Conservation (phyloP, 306 rosid species). For the Malus fusca region DNA sequence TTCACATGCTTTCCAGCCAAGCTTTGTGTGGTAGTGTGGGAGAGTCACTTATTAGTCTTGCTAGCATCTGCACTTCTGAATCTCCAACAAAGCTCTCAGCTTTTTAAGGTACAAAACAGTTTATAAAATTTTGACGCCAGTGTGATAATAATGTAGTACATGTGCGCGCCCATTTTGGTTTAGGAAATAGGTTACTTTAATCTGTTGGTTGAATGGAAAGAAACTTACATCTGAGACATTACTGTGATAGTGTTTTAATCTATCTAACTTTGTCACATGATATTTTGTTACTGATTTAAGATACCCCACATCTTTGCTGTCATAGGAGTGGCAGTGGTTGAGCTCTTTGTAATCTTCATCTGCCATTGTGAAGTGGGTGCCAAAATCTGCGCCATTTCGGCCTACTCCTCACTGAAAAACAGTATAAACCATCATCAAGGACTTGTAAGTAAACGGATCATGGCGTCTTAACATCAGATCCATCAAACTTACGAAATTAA, state of each 20-base stretch:
- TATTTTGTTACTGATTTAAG: too few relatives aligned
- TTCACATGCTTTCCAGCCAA: neutral
- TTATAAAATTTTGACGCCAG: too few relatives aligned
- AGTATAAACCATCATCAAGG: neutral
- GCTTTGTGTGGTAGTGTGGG: neutral
- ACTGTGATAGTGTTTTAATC: too few relatives aligned
- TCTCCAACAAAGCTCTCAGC: neutral
- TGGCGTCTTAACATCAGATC: neutral
- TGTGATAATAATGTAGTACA: too few relatives aligned
- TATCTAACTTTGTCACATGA: too few relatives aligned
- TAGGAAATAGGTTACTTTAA: too few relatives aligned
- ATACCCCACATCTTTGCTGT: constrained; percentile 64
- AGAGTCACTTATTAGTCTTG: neutral
- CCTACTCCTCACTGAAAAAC: constrained; percentile 28
- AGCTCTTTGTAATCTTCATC: constrained; percentile 50
- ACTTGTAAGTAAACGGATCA: neutral
- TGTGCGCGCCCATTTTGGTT: too few relatives aligned
- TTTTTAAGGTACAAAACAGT: neutral
- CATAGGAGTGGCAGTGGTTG: constrained; percentile 41
- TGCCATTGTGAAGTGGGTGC: constrained; percentile 90
- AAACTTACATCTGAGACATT: accelerated
- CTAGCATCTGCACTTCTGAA: neutral
- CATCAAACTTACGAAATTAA: neutral
- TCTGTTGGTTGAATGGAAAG: too few relatives aligned
- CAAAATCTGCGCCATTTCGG: constrained; percentile 93